phyloP scores from a whole-genome alignment of 169 alveolate species.

The Plasmodium blacklocki region DNA sequence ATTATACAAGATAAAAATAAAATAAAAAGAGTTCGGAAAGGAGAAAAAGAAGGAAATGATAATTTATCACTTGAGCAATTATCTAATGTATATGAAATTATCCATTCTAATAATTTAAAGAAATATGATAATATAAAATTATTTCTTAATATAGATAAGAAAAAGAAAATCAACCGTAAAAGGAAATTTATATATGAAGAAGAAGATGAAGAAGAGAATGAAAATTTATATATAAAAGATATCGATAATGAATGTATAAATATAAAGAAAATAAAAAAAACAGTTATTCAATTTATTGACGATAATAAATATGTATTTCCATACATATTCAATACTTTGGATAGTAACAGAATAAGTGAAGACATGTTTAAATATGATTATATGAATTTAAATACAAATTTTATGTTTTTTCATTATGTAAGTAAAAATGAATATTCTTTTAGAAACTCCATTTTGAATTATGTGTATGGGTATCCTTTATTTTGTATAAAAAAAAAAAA shows the following conservation, averaged over 20 bases:
- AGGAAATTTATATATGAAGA: conserved; percentile 60
- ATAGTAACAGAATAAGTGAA: background rate
- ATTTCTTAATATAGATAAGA: conserved; percentile 31
- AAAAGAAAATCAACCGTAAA: conserved; percentile 28
- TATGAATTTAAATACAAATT: conserved; percentile 19
- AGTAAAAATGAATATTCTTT: conserved; percentile 28
- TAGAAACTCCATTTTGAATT: conserved; percentile 67
- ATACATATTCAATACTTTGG: conserved; percentile 53
- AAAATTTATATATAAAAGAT: background rate
- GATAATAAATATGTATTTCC: conserved; percentile 71
- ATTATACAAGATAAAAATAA: background rate
- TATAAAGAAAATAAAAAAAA: conserved; percentile 16
- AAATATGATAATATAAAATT: conserved; percentile 29
- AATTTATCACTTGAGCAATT: background rate
- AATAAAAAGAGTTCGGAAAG: background rate
- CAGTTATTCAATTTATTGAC: conserved; percentile 34
- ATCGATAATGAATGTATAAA: background rate
- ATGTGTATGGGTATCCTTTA: conserved; percentile 60
- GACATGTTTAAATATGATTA: conserved; percentile 4
- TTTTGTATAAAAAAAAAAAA: conserved; percentile 12
- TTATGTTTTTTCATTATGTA: conserved; percentile 54
- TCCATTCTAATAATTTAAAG: conserved; percentile 12
- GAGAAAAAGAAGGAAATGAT: background rate
- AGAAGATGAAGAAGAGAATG: background rate
- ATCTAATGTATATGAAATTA: conserved; percentile 28